Evolutionary conservation across 352 stramenopile genomes (phyloP), one percentile per base, ranked within the genome.

Genomic region (Phytophthora hybrid): DNA sequence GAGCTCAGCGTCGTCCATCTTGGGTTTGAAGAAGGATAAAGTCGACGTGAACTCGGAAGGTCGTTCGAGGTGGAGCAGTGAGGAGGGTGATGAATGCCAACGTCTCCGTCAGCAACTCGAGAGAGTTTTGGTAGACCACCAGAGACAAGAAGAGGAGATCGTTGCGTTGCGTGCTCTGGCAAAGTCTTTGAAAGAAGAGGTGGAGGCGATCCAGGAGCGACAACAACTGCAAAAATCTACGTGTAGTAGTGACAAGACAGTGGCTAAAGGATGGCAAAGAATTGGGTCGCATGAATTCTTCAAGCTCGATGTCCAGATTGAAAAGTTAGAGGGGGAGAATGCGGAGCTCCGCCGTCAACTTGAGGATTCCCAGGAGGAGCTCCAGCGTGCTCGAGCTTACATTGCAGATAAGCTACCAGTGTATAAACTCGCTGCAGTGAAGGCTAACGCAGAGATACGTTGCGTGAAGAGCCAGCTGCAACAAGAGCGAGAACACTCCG

Each of bases 81-180:
- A 73, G 11, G 54, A 71, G 11, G 44, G 21, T 11, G 26, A 21
- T 7, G 82, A 90, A 31, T 88, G 80, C 31, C 68, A 69, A 31
- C 73, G 73, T 1, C 71, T 92, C 51, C 81, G 85, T n/a, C 74
- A 78, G 31, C 76, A 90, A 44, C 59, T 92, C 6, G 73, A 90
- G 62, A 73, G 75, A 29, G 77, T 85, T 7, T 57, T 91, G 23
- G 47, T 69, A 0, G 75, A 89, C 46, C 79, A 87, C n/a, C 67
- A 85, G 46, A 76, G 78, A 23, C 83, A 90, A 68, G 74, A 83
- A 52, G 83, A 92, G 26, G 85, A 91, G 64, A 85, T 92, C 44
- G 78, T 89, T 6, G 85, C 80, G 10, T 47, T 92, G 11, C 79
- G 83, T 59, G 82, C 83, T 14, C 63, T 92, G 7, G 85, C 83